Evolutionary conservation across 768 basidiomycete species (phyloP).

Genomic region (Lactarius sp.): DNA sequence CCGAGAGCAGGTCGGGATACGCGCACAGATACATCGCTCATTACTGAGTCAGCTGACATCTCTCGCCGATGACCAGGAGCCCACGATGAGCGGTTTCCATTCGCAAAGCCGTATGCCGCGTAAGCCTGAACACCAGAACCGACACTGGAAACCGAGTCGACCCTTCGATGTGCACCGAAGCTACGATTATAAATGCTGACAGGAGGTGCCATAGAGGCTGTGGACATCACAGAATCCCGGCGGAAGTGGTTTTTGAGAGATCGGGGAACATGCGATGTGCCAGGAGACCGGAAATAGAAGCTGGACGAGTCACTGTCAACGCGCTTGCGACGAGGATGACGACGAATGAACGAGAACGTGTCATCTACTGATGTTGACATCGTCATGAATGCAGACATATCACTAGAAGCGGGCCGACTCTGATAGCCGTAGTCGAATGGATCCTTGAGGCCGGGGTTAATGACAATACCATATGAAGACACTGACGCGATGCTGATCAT

Average conservation of each 20-base stretch:
- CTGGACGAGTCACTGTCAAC: slow-evolving; percentile 75
- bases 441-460: slow-evolving; percentile 57
- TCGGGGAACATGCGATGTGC: slow-evolving; percentile 27
- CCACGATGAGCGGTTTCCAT: slow-evolving; percentile 56
- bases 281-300: slow-evolving; percentile 61
- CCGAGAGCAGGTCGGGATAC: slow-evolving; percentile 69
- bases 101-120: slow-evolving; percentile 45
- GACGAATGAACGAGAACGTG: slow-evolving; percentile 60
- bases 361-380: slow-evolving; percentile 49
- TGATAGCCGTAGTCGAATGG: slow-evolving; percentile 66
- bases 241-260: slow-evolving; percentile 48
- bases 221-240: slow-evolving; percentile 50
- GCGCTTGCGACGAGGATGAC: slow-evolving; percentile 41
- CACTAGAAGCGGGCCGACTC: slow-evolving; percentile 54
- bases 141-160: slow-evolving; percentile 54
- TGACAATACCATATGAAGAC: slow-evolving; percentile 69
- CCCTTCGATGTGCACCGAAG: slow-evolving; percentile 45
- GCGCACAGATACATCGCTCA: slow-evolving; percentile 60
- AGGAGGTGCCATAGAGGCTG: slow-evolving; percentile 58
- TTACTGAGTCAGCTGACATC: slow-evolving; percentile 56
- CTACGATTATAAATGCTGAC: slow-evolving; percentile 69
- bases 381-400: slow-evolving; percentile 51
- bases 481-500: slow-evolving; percentile 71
- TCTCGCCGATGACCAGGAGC: slow-evolving; percentile 49
- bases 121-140: slow-evolving; percentile 57